Conservation (phyloP, 1,284 basidiomycete genomes). For the Ganoderma lucidum region DNA sequence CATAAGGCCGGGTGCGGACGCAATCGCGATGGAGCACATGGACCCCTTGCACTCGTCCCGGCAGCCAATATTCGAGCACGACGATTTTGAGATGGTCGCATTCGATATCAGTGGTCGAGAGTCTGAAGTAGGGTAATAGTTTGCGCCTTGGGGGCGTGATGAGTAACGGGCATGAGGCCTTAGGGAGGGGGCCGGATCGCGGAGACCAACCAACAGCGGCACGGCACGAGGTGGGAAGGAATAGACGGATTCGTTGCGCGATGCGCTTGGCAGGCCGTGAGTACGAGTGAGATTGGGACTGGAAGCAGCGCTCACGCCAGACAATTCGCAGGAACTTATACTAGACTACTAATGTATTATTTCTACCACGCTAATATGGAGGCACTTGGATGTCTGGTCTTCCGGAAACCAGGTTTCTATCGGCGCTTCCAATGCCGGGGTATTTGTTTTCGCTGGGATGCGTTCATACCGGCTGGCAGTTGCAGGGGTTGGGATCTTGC, state of each 20-base stretch:
- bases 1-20: neutral
- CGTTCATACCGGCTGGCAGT: neutral
- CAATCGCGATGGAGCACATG: constrained; percentile 24
- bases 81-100: constrained; percentile 40
- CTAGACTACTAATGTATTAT: constrained; percentile 33
- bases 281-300: constrained; percentile 15
- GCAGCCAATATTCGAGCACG: constrained; percentile 32
- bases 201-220: constrained; percentile 1
- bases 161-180: neutral
- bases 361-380: constrained; percentile 11
- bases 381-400: neutral
- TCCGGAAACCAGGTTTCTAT: neutral
- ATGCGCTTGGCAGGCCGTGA: constrained; percentile 30
- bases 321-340: constrained; percentile 23
- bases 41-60: constrained; percentile 26
- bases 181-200: neutral
- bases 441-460: neutral
- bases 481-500: constrained; percentile 5
- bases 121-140: constrained; percentile 23
- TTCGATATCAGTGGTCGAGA: constrained; percentile 23
- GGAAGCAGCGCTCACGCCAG: constrained; percentile 26
- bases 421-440: constrained; percentile 1
- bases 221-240: constrained; percentile 26
- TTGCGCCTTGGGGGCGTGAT: neutral
- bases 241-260: constrained; percentile 16